Conservation (phyloP, 306 rosid genomes). For the Vigna nakashimae region DNA sequence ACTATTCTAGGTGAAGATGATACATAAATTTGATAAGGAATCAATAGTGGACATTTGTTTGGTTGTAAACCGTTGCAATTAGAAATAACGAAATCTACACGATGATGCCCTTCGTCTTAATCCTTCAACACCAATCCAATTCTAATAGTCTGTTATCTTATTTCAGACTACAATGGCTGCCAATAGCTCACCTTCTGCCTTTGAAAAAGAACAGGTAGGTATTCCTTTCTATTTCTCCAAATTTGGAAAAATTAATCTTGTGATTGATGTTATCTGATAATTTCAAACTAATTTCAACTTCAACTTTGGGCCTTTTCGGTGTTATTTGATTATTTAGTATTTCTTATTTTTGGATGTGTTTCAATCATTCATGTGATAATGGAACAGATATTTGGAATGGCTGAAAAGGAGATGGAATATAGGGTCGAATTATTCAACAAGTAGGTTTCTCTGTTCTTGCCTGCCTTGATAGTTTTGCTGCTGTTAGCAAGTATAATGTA, state of each 20-base stretch:
- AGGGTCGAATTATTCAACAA: constrained; percentile 95
- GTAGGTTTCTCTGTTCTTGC: constrained; percentile 54
- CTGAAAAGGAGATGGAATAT: constrained; percentile 98
- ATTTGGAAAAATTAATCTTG: not conserved
- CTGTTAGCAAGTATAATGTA: constrained; percentile 1
- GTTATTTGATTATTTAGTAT: not conserved
- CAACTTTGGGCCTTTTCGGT: not conserved
- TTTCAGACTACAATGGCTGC: constrained; percentile 73
- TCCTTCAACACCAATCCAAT: not conserved
- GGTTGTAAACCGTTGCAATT: not conserved
- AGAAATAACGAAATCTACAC: not conserved
- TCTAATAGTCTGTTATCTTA: not conserved
- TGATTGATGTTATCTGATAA: not conserved
- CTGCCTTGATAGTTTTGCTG: not conserved
- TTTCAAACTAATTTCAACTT: constrained; percentile 15
- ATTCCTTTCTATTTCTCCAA: constrained; percentile 26
- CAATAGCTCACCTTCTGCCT: constrained; percentile 51
- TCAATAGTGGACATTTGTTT: not conserved
- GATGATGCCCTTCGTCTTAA: not conserved
- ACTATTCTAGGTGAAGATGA: not conserved
- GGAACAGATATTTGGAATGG: constrained; percentile 94
- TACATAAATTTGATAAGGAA: not conserved
- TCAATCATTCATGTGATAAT: constrained; percentile 23
- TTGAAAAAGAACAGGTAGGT: constrained; percentile 88
- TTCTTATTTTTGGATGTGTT: constrained; percentile 14